phyloP scores from a whole-genome alignment of 805 yeast genomes.

The Yamadazyma sp. region DNA sequence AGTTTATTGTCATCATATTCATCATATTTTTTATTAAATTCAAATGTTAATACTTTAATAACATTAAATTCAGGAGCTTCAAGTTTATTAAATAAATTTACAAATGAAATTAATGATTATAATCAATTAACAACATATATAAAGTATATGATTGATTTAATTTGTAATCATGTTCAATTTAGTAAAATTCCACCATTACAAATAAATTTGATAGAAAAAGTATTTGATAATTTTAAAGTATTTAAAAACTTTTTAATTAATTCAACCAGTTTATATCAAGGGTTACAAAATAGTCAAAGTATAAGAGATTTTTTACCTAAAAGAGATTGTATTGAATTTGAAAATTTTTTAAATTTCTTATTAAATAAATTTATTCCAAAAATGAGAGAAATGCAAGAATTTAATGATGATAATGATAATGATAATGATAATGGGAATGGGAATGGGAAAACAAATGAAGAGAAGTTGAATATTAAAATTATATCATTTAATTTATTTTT shows the following conservation, averaged over 20 bases:
- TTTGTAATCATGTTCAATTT: constrained; percentile 9
- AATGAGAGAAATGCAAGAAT: constrained; percentile 22
- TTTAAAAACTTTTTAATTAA: constrained; percentile 24
- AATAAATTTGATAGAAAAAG: constrained; percentile 25
- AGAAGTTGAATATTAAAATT: neutral
- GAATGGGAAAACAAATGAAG: neutral
- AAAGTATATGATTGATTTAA: constrained; percentile 8
- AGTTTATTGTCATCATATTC: constrained; percentile 34
- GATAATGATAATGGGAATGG: neutral
- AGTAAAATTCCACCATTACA: constrained; percentile 32
- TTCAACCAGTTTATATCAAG: constrained; percentile 12
- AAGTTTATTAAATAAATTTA: constrained; percentile 23
- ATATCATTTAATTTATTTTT: constrained; percentile 28
- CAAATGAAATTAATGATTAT: constrained; percentile 17
- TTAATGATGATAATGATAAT: constrained; percentile 17
- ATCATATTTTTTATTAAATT: constrained; percentile 29
- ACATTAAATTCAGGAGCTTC: constrained; percentile 35
- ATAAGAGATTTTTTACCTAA: constrained; percentile 14
- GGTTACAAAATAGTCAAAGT: constrained; percentile 10
- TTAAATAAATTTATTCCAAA: constrained; percentile 25
- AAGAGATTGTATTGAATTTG: constrained; percentile 24
- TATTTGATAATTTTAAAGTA: constrained; percentile 21
- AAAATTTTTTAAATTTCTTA: constrained; percentile 25
- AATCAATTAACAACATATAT: constrained; percentile 8
- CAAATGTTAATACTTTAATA: constrained; percentile 30